These are phyloP conservation scores for Penicillium paneum DNA, from an alignment of 2,329 filamentous ascomycete species.

Conservation along the genomic window DNA sequence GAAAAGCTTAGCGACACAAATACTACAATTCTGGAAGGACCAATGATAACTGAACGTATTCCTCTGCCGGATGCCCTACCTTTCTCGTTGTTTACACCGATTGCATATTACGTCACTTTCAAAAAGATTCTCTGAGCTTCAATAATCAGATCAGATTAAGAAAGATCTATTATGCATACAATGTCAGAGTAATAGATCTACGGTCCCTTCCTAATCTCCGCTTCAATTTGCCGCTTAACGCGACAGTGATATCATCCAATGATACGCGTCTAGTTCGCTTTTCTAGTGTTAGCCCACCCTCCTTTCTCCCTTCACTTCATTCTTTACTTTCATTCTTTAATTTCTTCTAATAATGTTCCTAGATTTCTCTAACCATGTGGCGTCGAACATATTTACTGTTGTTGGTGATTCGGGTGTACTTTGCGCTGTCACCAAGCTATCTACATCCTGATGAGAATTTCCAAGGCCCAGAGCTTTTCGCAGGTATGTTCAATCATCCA, in stretches of 20 bases:
- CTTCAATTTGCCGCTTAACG: background rate
- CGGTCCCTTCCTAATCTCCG: background rate
- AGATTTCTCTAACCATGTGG: slow-evolving; percentile 64
- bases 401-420: slow-evolving; percentile 83
- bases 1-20: too few relatives aligned
- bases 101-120: too few relatives aligned
- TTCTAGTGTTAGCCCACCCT: slow-evolving; percentile 4
- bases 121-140: too few relatives aligned
- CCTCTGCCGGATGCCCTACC: too few relatives aligned
- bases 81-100: too few relatives aligned
- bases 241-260: slow-evolving; percentile 25
- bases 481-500: slow-evolving; percentile 61
- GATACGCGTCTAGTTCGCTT: slow-evolving; percentile 18
- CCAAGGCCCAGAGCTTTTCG: slow-evolving; percentile 94
- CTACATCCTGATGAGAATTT: slow-evolving; percentile 99
- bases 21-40: too few relatives aligned
- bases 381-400: slow-evolving; percentile 82
- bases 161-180: too few relatives aligned
- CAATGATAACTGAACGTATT: too few relatives aligned
- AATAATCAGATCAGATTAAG: too few relatives aligned
- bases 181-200: too few relatives aligned
- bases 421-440: slow-evolving; percentile 91
- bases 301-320: slow-evolving; percentile 1
- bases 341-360: slow-evolving; percentile 18
- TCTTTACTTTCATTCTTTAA: slow-evolving; percentile 4